A percentile compares a stretch with the other conserved stretches of the same genome.
These are phyloP conservation scores for Wickerhamiella vanderwaltii DNA, from an alignment of 805 yeast genomes.

Conservation along the genomic window DNA sequence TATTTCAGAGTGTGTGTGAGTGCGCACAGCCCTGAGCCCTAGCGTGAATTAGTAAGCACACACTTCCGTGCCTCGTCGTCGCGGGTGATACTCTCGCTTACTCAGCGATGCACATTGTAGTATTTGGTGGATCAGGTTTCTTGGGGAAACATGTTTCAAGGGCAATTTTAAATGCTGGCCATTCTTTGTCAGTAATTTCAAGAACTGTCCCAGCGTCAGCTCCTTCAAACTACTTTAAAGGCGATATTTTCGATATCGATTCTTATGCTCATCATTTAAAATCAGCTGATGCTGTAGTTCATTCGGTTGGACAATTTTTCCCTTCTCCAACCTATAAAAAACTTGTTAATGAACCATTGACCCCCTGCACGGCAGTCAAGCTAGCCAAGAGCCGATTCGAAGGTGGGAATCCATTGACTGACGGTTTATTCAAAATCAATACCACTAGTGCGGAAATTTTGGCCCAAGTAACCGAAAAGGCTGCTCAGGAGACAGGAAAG, in stretches of 20 bases:
- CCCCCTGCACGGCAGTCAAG: conserved; percentile 11
- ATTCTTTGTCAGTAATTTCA: conserved; percentile 55
- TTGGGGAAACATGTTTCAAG: conserved; percentile 55
- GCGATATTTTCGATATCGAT: conserved; percentile 54
- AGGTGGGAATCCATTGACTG: conserved; percentile 46
- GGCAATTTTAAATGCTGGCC: conserved; percentile 49
- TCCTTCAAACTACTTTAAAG: conserved; percentile 29
- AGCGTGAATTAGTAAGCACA: too few species aligned
- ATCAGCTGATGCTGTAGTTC: conserved; percentile 58
- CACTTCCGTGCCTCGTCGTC: too few species aligned
- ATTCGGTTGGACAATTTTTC: conserved; percentile 64
- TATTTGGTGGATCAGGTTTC: conserved; percentile 85
- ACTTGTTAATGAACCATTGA: conserved; percentile 21
- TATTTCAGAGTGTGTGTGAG: neutral
- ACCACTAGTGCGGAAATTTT: conserved; percentile 53
- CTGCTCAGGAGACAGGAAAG: conserved; percentile 11
- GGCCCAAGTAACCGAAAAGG: conserved; percentile 41
- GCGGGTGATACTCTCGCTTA: too few species aligned
- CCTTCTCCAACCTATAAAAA: conserved; percentile 59
- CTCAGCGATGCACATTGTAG: conserved; percentile 38
- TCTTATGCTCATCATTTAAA: conserved; percentile 39
- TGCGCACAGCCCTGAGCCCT: conserved; percentile 16
- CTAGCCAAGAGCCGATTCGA: conserved; percentile 23
- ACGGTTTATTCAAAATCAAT: conserved; percentile 47
- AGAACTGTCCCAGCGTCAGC: neutral